phyloP scores from a whole-genome alignment of 441 rosid species.

The Aleurites moluccanus region DNA sequence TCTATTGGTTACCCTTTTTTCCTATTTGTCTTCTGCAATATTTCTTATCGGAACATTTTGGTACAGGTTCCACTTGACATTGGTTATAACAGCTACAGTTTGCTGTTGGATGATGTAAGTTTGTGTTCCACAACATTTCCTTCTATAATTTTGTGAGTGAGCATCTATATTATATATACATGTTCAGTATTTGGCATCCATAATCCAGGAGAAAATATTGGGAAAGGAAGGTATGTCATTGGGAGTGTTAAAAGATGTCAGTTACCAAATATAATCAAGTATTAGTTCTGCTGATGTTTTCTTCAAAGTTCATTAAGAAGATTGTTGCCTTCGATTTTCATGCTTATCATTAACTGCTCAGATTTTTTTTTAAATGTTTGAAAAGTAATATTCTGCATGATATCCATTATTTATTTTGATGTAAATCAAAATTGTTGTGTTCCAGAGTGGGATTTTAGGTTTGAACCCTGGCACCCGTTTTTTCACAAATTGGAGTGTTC shows the following conservation, averaged over 20 bases:
- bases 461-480: not conserved
- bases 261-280: not conserved
- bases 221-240: not conserved
- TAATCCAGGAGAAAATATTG: not conserved
- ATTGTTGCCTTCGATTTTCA: not conserved
- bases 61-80: conserved; percentile 77
- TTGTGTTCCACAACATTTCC: conserved; percentile 18
- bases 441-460: not conserved
- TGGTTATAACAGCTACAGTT: conserved; percentile 87
- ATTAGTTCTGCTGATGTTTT: not conserved
- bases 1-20: not conserved
- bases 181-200: not conserved
- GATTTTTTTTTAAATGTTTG: not conserved
- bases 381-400: not conserved
- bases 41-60: conserved; percentile 8
- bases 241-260: not conserved
- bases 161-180: not conserved
- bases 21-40: not conserved
- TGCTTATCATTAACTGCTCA: not conserved
- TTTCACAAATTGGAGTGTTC: not conserved
- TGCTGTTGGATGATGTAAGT: conserved; percentile 99
- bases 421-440: not conserved
- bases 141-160: not conserved
- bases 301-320: not conserved
- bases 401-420: not conserved